Evolutionary conservation across 2,329 filamentous ascomycete species (phyloP).

Genomic region (Trichoderma hamatum): DNA sequence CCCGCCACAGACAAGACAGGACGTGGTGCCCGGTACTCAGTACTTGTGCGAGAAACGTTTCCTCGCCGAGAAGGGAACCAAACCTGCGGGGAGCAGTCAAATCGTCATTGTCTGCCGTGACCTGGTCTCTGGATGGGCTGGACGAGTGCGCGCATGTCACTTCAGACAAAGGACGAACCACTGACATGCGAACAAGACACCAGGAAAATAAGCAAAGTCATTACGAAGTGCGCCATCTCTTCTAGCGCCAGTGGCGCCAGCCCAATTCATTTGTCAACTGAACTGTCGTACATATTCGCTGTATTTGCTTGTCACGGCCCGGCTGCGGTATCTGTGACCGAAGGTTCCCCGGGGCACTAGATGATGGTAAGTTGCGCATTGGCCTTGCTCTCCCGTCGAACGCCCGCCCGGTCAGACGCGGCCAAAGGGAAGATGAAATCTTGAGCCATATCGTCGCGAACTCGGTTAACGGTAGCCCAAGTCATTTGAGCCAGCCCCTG

Average conservation of each 20-base stretch:
- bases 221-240: background rate
- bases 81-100: conserved; percentile 11
- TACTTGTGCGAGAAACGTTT: background rate
- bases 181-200: background rate
- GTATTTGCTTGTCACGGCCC: background rate
- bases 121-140: background rate
- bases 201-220: background rate
- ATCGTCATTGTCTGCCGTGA: background rate
- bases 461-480: conserved; percentile 16
- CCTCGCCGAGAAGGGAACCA: background rate
- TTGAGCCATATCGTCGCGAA: conserved; percentile 6
- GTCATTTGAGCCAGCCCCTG: conserved; percentile 13
- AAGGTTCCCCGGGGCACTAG: conserved; percentile 1
- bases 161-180: background rate
- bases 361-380: conserved; percentile 1
- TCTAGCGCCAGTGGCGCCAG: conserved; percentile 11
- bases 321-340: background rate
- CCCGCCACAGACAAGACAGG: background rate
- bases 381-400: conserved; percentile 2
- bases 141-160: conserved; percentile 17
- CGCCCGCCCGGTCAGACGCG: conserved; percentile 8
- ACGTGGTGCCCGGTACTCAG: background rate
- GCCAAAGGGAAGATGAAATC: background rate
- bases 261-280: conserved; percentile 3
- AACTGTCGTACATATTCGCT: background rate